Evolutionary conservation across 257 asterid genomes (phyloP), one percentile per base, ranked within the genome.

Genomic region (Fraxinus americana): DNA sequence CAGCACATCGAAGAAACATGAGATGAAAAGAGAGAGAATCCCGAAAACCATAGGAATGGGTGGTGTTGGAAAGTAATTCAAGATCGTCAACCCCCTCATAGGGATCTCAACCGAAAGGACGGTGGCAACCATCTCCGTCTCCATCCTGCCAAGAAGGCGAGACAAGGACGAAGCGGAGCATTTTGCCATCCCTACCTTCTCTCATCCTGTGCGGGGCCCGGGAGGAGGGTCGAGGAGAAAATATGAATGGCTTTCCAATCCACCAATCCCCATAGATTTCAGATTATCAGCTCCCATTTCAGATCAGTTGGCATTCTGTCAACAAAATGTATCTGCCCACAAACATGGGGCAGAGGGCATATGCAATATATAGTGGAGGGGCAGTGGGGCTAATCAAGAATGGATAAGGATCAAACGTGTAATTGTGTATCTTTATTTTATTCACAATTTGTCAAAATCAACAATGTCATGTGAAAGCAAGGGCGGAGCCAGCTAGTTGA

Each of bases 11-110:
- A 54, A 16, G 2, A 41, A 77, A 73, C 36, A 32, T 29, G 77
- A 77, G 54, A 57, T 9, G 73, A 82, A 82, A 75, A 32, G 85
- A 78, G 86, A 77, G 82, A 70, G 76, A 80, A 38, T 57, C 66
- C 83, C 82, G 74, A 75, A 85, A 82, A 14, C 89, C 75, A 71
- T 77, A 77, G 89, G 91, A 83, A 88, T 85, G 89, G 89, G 89
- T 82, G 91, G 85, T 67, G 68, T 88, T 78, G 89, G 91, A 78
- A 85, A 85, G 85, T 87, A 48, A 61, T 14, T 14, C 10, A 19
- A 72, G 14, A 10, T 5, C 29, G 2, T 5, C 23, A 19, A 4
- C 10, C 14, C 10, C 6, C 25, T 36, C 13, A 4, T 17, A 30
- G 45, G 36, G 4, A 10, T 41, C 16, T 4, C 50, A 41, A 41